A percentile compares a stretch with the other conserved stretches of the same genome.
Evolutionary conservation across 148 eudicot genomes (phyloP).

Genomic region (Rhododendron ferrugineum): DNA sequence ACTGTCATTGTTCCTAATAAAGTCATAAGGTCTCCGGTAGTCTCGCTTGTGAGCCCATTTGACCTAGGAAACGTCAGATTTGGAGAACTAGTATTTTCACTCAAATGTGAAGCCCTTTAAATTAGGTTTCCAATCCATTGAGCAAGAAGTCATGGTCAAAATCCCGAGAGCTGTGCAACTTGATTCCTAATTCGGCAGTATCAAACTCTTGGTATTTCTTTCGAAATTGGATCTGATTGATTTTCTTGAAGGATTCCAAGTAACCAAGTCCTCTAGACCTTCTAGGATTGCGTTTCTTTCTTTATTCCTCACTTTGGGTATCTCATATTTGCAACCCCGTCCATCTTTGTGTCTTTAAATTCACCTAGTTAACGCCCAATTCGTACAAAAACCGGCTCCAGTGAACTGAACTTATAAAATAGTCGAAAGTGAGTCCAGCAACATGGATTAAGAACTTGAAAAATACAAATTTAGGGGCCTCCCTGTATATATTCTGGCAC

Average conservation of each 20-base stretch:
- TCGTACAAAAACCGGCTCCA: neutral
- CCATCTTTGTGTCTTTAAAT: neutral
- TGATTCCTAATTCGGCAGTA: neutral
- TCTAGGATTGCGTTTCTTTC: neutral
- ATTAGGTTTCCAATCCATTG: neutral
- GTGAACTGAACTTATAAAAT: neutral
- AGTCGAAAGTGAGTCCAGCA: neutral
- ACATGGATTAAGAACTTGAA: neutral
- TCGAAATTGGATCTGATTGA: neutral
- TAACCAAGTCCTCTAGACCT: neutral
- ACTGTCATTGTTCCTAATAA: neutral
- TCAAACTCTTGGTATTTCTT: neutral
- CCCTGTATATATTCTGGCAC: neutral
- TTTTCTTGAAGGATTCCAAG: neutral
- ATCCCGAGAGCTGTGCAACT: neutral
- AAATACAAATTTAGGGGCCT: neutral
- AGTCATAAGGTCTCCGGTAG: neutral
- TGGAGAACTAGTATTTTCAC: neutral
- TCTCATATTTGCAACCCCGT: neutral
- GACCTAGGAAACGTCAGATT: neutral
- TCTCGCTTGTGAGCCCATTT: neutral
- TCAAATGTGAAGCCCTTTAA: neutral
- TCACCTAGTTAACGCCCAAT: neutral
- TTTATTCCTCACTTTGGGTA: neutral
- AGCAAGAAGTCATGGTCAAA: neutral